Evolutionary conservation across 2,329 filamentous ascomycete genomes (phyloP).

Genomic region (Pyricularia sp.): DNA sequence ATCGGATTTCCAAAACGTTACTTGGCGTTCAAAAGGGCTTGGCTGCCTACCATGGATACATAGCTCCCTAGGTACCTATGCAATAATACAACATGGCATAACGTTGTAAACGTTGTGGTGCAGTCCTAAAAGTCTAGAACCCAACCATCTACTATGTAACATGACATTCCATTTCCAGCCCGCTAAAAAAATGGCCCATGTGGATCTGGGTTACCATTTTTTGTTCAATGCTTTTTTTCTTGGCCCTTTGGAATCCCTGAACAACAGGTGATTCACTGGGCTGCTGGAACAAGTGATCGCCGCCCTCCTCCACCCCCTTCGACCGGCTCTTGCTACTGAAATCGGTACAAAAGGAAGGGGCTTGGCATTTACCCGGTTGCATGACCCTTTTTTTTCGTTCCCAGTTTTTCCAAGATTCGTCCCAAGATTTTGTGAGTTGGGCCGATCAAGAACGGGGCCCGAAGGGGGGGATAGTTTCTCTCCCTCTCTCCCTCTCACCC

Average conservation of each 20-base stretch:
- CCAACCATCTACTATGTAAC: too few species aligned
- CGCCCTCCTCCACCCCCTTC: not conserved
- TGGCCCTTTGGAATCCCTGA: not conserved
- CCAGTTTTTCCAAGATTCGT: not conserved
- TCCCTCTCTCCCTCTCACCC: too few species aligned
- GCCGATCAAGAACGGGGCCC: not conserved
- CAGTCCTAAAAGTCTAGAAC: not conserved
- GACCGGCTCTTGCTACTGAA: not conserved
- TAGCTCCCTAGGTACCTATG: too few species aligned
- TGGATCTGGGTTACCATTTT: too few species aligned
- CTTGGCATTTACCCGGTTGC: not conserved
- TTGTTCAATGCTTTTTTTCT: not conserved
- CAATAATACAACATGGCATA: too few species aligned
- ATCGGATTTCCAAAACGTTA: not conserved
- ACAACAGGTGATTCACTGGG: not conserved
- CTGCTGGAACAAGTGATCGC: not conserved
- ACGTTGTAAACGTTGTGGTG: too few species aligned
- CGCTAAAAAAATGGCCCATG: too few species aligned
- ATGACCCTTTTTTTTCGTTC: not conserved
- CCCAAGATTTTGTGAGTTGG: not conserved
- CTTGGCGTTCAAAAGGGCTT: not conserved
- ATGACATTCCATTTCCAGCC: too few species aligned
- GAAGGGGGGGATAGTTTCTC: not conserved
- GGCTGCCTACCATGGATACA: too few species aligned
- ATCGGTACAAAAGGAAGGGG: not conserved